Evolutionary conservation across 306 rosid genomes (phyloP).

Genomic region (Vigna trinervia): DNA sequence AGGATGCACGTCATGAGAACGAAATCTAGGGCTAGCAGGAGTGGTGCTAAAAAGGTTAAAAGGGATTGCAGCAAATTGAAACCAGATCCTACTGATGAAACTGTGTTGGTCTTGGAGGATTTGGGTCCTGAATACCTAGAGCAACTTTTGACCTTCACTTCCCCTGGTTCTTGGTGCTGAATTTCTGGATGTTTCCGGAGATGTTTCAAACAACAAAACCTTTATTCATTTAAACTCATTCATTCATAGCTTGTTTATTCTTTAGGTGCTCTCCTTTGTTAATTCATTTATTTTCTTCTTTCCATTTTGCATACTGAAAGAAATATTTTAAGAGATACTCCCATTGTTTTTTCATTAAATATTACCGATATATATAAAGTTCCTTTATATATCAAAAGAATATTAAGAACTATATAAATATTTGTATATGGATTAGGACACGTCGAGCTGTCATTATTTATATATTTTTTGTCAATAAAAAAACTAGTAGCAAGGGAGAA

Average conservation of each 20-base stretch:
- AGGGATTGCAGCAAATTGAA: neutral
- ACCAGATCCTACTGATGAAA: neutral
- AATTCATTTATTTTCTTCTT: neutral
- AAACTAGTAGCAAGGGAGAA: no score
- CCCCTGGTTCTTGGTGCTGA: constrained; percentile 29
- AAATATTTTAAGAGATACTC: neutral
- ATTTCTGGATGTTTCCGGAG: neutral
- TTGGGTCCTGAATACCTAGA: constrained; percentile 80
- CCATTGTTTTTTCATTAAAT: no score
- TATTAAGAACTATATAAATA: no score
- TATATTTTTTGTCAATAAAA: no score
- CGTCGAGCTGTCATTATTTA: no score
- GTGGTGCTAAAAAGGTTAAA: constrained; percentile 18
- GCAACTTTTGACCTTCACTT: constrained; percentile 57
- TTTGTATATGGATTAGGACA: no score
- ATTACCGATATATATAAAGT: no score
- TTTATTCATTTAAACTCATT: neutral
- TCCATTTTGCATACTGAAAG: neutral
- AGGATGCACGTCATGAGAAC: constrained; percentile 45
- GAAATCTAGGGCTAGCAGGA: constrained; percentile 12
- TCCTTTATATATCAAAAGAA: no score
- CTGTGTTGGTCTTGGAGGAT: constrained; percentile 68
- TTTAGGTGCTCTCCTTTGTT: neutral
- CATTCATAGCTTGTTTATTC: neutral
- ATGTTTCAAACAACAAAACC: neutral